Evolutionary conservation across 495 filamentous ascomycete species (phyloP).

Genomic region (Rostrohypoxylon terebratum): DNA sequence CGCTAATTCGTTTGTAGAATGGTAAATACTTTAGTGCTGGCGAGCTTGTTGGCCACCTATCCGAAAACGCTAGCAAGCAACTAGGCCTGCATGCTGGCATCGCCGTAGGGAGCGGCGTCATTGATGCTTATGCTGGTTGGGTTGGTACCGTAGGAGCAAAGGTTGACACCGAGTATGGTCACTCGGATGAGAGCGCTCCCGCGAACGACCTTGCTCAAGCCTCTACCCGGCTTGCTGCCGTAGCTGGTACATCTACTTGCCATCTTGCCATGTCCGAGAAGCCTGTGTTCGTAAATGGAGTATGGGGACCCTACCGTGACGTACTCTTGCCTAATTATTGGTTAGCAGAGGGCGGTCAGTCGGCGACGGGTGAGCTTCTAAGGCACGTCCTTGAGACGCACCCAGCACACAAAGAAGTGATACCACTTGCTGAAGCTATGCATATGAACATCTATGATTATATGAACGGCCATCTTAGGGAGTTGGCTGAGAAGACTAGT

Average conservation of each 20-base stretch:
- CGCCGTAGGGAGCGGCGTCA: constrained; percentile 93
- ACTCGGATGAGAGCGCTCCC: constrained; percentile 68
- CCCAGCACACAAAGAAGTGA: constrained; percentile 81
- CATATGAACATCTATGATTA: constrained; percentile 93
- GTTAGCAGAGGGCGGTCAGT: constrained; percentile 97
- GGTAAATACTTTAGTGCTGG: constrained; percentile 90
- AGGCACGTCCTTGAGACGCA: constrained; percentile 96
- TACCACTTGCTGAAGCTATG: constrained; percentile 78
- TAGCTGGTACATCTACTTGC: constrained; percentile 96
- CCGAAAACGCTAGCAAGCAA: constrained; percentile 82
- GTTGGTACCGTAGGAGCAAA: constrained; percentile 98
- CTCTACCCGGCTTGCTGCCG: constrained; percentile 93
- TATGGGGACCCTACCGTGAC: constrained; percentile 97
- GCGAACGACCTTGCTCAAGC: constrained; percentile 88
- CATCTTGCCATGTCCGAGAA: constrained; percentile 94
- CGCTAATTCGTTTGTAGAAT: constrained; percentile 68
- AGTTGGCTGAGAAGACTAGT: constrained; percentile 71
- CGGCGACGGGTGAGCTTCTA: constrained; percentile 91
- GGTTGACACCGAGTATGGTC: constrained; percentile 73
- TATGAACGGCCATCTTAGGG: constrained; percentile 86
- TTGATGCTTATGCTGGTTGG: constrained; percentile 98
- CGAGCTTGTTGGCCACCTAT: constrained; percentile 85
- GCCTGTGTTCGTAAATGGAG: constrained; percentile 90
- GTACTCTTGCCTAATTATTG: constrained; percentile 90
- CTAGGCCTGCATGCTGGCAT: constrained; percentile 89